These are phyloP conservation scores for Picochlorum sp. DNA, from an alignment of 139 green algal genomes.

Conservation along the genomic window DNA sequence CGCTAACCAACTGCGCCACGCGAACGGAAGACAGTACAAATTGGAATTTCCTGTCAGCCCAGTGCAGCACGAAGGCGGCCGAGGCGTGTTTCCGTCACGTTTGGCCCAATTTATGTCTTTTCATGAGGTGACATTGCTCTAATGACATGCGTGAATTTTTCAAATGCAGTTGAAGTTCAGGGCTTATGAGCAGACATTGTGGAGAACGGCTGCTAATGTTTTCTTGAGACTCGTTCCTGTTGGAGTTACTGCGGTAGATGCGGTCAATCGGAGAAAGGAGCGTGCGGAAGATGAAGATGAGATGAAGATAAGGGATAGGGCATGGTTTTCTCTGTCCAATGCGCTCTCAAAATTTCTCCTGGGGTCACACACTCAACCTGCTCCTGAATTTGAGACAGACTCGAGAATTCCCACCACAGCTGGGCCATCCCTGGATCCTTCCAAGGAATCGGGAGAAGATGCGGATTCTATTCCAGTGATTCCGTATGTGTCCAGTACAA, in stretches of 20 bases:
- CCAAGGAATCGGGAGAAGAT: too few species aligned
- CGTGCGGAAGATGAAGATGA: constrained; percentile 1
- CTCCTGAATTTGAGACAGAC: too few species aligned
- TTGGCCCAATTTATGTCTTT: too few species aligned
- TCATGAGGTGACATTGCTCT: not conserved
- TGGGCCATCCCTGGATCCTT: too few species aligned
- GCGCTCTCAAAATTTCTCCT: not conserved
- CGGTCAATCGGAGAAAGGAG: not conserved
- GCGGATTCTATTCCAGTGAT: too few species aligned
- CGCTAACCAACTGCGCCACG: constrained; percentile 31
- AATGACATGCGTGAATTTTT: not conserved
- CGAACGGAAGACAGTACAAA: constrained; percentile 3
- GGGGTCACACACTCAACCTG: not conserved
- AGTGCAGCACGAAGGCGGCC: too few species aligned
- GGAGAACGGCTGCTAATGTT: constrained; percentile 42
- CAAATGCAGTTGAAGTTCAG: constrained; percentile 30
- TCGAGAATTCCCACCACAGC: too few species aligned
- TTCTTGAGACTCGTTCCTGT: constrained; percentile 49
- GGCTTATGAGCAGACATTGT: constrained; percentile 41
- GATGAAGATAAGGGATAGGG: not conserved
- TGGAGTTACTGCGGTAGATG: constrained; percentile 49
- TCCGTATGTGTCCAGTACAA: too few species aligned
- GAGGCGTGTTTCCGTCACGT: too few species aligned
- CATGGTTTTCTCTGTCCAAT: not conserved
- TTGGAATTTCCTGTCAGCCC: not conserved